phyloP scores from a whole-genome alignment of 2,329 filamentous ascomycete genomes.

The Phaeophleospora eucalypticola region DNA sequence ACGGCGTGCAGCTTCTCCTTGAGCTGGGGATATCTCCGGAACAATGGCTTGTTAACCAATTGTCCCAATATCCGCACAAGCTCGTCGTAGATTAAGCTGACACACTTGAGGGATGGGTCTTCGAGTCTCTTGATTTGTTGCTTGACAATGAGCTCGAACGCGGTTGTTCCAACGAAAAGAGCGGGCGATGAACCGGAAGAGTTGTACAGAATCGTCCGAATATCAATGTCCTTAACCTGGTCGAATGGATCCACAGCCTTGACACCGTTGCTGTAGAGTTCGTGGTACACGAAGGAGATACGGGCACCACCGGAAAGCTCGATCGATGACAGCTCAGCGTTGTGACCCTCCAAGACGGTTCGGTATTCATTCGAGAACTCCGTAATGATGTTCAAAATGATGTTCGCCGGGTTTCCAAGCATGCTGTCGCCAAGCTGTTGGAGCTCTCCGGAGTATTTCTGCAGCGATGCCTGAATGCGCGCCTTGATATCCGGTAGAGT shows the following conservation, averaged over 20 bases:
- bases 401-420: constrained; percentile 92
- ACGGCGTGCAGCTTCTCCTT: constrained; percentile 97
- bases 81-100: constrained; percentile 95
- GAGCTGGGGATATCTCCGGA: constrained; percentile 84
- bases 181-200: constrained; percentile 97
- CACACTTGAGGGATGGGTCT: constrained; percentile 95
- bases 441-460: constrained; percentile 85
- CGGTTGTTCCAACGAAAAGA: constrained; percentile 92
- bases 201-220: constrained; percentile 95
- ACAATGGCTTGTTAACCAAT: constrained; percentile 81
- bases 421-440: constrained; percentile 83
- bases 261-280: constrained; percentile 93
- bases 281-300: constrained; percentile 99
- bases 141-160: constrained; percentile 98
- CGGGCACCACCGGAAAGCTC: constrained; percentile 94
- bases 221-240: constrained; percentile 94
- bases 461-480: constrained; percentile 85
- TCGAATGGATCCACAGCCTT: constrained; percentile 98
- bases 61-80: constrained; percentile 91
- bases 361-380: constrained; percentile 98
- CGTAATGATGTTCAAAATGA: constrained; percentile 96
- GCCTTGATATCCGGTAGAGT: constrained; percentile 98
- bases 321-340: constrained; percentile 87
- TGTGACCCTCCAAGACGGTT: constrained; percentile 93
- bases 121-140: constrained; percentile 96